Evolutionary conservation across 331 rosid genomes (phyloP).

Genomic region (Quercus lobata): DNA sequence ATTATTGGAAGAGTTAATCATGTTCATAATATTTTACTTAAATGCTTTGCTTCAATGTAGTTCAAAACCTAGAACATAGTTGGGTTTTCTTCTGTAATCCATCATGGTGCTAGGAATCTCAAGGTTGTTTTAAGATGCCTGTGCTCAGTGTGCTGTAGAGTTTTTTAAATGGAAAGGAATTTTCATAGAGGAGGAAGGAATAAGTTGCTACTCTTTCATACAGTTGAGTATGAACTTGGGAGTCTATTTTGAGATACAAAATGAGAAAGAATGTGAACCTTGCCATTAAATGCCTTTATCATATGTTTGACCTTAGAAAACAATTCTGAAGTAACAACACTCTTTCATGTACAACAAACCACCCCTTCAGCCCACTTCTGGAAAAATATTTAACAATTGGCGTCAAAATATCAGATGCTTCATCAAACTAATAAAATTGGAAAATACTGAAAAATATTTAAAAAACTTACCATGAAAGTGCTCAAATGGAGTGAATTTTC

Average conservation of each 20-base stretch:
- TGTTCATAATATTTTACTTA: background rate
- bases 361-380: background rate
- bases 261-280: background rate
- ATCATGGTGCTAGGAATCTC: background rate
- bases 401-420: background rate
- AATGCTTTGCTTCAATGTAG: background rate
- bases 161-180: background rate
- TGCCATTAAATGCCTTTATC: background rate
- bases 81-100: background rate
- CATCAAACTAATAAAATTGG: background rate
- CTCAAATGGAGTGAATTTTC: background rate
- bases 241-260: background rate
- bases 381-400: background rate
- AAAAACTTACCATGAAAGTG: background rate
- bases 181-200: background rate
- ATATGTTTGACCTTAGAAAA: background rate
- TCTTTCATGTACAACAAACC: background rate
- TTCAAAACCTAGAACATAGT: background rate
- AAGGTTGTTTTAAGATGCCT: background rate
- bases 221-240: background rate
- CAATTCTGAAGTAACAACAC: background rate
- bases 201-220: background rate
- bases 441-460: background rate
- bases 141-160: background rate
- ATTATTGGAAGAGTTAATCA: background rate